A percentile compares a stretch with the other conserved stretches of the same genome.
Evolutionary conservation across 2,329 filamentous ascomycete species (phyloP).

Genomic region (Penicillium sp.): DNA sequence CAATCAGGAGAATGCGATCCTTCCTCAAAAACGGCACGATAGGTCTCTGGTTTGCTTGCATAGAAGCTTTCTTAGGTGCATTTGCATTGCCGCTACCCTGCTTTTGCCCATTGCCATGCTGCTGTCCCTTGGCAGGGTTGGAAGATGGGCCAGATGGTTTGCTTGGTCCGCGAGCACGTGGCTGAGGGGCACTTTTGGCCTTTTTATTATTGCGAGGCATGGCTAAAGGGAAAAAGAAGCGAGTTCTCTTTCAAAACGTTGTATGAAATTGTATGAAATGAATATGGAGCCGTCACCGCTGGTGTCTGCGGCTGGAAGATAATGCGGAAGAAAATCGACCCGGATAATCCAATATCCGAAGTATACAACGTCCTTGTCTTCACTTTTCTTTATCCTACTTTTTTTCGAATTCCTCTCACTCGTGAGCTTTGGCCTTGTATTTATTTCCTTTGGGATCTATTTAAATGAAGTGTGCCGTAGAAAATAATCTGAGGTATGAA

Average conservation of each 20-base stretch:
- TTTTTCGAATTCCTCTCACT: not conserved
- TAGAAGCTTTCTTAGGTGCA: conserved; percentile 17
- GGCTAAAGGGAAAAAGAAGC: not conserved
- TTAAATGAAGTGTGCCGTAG: not conserved
- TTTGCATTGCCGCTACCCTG: conserved; percentile 10
- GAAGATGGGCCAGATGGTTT: conserved; percentile 8
- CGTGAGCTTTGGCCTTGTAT: not conserved
- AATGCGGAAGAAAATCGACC: conserved; percentile 3
- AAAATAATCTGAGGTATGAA: not conserved
- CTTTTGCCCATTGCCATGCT: conserved; percentile 7
- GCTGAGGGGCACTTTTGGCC: conserved; percentile 17
- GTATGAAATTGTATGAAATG: not conserved
- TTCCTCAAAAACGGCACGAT: conserved; percentile 41
- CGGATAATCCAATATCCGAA: conserved; percentile 25
- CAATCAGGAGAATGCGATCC: conserved; percentile 45
- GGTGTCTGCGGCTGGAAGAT: not conserved
- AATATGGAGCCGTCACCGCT: not conserved
- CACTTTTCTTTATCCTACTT: not conserved
- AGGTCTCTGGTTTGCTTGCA: conserved; percentile 29
- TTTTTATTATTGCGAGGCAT: conserved; percentile 24
- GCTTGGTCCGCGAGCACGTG: conserved; percentile 12
- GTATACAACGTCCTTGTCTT: not conserved
- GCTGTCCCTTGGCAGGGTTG: conserved; percentile 2
- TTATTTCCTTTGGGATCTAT: not conserved
- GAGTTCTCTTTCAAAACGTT: not conserved